A percentile compares a stretch with the other conserved stretches of the same genome.
phyloP scores from a whole-genome alignment of 140 eudicot genomes.

The Senecio squalidus region DNA sequence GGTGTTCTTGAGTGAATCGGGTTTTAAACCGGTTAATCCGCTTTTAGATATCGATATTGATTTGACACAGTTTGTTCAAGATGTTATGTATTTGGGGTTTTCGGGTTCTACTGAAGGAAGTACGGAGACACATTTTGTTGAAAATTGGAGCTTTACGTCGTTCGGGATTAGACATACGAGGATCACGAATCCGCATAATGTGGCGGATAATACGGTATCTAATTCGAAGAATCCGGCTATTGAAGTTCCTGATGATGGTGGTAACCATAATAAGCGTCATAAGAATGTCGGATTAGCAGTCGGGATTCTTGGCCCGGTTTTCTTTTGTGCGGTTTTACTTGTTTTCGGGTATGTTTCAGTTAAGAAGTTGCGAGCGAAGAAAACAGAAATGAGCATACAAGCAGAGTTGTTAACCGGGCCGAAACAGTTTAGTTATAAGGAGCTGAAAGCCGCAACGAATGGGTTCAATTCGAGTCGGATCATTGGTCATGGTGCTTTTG shows the following conservation, averaged over 20 bases:
- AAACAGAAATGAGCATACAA: constrained; percentile 37
- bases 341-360: constrained; percentile 52
- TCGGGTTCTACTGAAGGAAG: constrained; percentile 89
- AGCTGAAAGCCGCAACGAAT: constrained; percentile 56
- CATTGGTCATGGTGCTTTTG: constrained; percentile 76
- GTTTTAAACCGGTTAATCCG: constrained; percentile 45
- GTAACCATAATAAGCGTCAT: constrained; percentile 19
- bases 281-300: constrained; percentile 52
- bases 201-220: constrained; percentile 50
- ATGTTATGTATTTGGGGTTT: constrained; percentile 61
- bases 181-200: constrained; percentile 55
- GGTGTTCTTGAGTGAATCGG: constrained; percentile 59
- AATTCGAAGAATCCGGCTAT: constrained; percentile 27
- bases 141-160: constrained; percentile 61
- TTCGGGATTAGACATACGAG: constrained; percentile 49
- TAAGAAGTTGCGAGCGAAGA: constrained; percentile 42
- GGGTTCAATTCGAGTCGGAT: constrained; percentile 64
- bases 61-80: constrained; percentile 41
- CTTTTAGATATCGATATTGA: constrained; percentile 49
- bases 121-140: constrained; percentile 54
- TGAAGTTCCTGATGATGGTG: constrained; percentile 22
- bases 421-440: constrained; percentile 60
- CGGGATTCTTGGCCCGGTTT: constrained; percentile 55
- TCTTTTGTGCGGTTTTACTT: constrained; percentile 48
- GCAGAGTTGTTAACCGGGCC: constrained; percentile 69